Conservation (phyloP, 768 basidiomycete species). For the Coprinopsis marcescibilis region DNA sequence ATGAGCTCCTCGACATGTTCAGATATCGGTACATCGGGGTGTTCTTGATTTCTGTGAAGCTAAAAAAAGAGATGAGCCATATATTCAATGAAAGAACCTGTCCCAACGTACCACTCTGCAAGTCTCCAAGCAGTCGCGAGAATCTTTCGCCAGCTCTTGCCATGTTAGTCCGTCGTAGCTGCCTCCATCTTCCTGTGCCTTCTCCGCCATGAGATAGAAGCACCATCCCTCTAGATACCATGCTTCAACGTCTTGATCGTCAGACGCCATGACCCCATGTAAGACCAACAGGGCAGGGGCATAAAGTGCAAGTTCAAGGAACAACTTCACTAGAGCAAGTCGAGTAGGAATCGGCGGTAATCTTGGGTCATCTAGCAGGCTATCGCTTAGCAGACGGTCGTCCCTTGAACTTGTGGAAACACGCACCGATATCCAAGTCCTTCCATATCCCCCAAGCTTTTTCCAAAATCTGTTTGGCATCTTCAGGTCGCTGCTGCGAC, state of each 20-base stretch:
- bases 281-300: slow-evolving; percentile 70
- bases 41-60: slow-evolving; percentile 66
- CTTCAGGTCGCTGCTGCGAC: slow-evolving; percentile 80
- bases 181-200: slow-evolving; percentile 52
- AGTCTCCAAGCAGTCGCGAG: slow-evolving; percentile 77
- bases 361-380: slow-evolving; percentile 50
- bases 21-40: slow-evolving; percentile 71
- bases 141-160: slow-evolving; percentile 74
- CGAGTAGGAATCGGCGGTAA: slow-evolving; percentile 70
- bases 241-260: slow-evolving; percentile 84
- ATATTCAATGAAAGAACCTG: slow-evolving; percentile 2
- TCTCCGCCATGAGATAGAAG: slow-evolving; percentile 78
- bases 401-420: neutral
- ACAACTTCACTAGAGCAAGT: slow-evolving; percentile 69
- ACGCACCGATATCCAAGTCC: slow-evolving; percentile 50
- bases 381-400: neutral
- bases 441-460: slow-evolving; percentile 67
- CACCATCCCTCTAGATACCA: slow-evolving; percentile 97
- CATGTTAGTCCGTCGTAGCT: slow-evolving; percentile 52
- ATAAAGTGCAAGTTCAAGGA: slow-evolving; percentile 71
- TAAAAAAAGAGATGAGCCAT: slow-evolving; percentile 22
- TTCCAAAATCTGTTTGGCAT: slow-evolving; percentile 67
- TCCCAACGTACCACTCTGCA: slow-evolving; percentile 51
- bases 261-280: slow-evolving; percentile 71
- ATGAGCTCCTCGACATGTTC: slow-evolving; percentile 75